Base-by-base conservation (phyloP, 2,329 filamentous ascomycete genomes). In the Huntiella omanensis region DNA sequence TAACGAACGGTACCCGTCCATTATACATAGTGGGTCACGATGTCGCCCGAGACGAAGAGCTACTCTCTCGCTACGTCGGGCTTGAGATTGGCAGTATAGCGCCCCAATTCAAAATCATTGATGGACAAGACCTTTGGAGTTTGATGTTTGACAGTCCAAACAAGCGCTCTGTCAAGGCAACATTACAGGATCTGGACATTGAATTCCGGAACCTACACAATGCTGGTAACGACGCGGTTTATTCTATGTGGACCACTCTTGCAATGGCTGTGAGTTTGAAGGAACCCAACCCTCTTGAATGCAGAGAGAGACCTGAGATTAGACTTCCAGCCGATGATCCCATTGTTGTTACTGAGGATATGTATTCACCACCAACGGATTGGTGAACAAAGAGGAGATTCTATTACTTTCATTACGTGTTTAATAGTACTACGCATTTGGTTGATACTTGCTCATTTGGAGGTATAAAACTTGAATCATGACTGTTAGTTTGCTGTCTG, bases 171-270 rank as follows among this genome's bases (percentile, higher is more conserved):
- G 68, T 96, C 2, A 64, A 63, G 0, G 63, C 54, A 4, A 67
- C 92, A 11, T 69, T 94, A 17, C 55, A 60, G 4, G 69, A 79
- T 4, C 64, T 94, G 22, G 71, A 70, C 2, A 71, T 92, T 6
- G 54, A 62, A 0, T 72, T 67, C 37, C 72, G 66, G 59, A 68
- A 81, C 53, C 65, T 88, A n/a, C 86, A 94, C 60, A 93, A 93
- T 56, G 86, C 79, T 0, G 77, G 86, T 1, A 94, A 94, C 53
- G 86, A 94, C 57, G 85, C 86, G 0, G 71, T 77, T 1, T 91
- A 81, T 57, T 88, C 84, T 0, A 61, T 93, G 51, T 76, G 79
- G 51, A 80, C 76, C 5, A 72, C 91, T 67, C 59, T 94, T 5
- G 73, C 50, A n/a, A 38, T 50, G 6, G 49, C 49, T 4, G 33